A percentile compares a stretch with the other conserved stretches of the same genome.
Evolutionary conservation across 1,284 basidiomycete genomes (phyloP).

Genomic region (Trametes polyzona): DNA sequence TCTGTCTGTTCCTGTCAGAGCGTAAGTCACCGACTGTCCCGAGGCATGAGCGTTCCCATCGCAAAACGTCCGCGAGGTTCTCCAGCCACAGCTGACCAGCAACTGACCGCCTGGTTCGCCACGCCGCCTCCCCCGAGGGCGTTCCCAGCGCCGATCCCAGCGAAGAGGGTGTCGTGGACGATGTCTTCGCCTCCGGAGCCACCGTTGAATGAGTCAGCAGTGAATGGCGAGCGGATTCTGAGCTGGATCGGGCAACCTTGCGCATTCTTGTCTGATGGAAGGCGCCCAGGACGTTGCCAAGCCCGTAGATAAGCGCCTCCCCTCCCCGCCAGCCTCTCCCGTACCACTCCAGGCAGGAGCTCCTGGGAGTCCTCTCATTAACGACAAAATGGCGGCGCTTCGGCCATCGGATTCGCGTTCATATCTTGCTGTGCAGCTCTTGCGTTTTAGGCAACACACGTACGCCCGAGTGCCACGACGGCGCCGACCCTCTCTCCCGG

Average conservation of each 20-base stretch:
- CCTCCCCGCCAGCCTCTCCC: not conserved
- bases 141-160: constrained; percentile 6
- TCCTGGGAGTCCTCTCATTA: not conserved
- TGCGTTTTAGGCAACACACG: not conserved
- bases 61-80: not conserved
- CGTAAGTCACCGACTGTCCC: not conserved
- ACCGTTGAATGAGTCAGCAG: constrained; percentile 11
- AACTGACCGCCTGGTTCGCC: not conserved
- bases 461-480: not conserved
- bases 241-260: constrained; percentile 1
- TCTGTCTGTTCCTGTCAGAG: not conserved
- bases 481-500: not conserved
- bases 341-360: too few species aligned
- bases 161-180: not conserved
- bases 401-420: not conserved
- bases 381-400: not conserved
- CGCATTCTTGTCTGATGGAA: constrained; percentile 6
- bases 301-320: constrained; percentile 3
- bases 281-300: constrained; percentile 5
- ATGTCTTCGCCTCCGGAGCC: constrained; percentile 1
- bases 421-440: not conserved
- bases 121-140: not conserved
- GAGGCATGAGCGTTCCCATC: not conserved
- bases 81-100: not conserved
- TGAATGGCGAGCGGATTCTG: not conserved